phyloP scores from a whole-genome alignment of 2,329 filamentous ascomycete species.

The Clonostachys rhizophaga region DNA sequence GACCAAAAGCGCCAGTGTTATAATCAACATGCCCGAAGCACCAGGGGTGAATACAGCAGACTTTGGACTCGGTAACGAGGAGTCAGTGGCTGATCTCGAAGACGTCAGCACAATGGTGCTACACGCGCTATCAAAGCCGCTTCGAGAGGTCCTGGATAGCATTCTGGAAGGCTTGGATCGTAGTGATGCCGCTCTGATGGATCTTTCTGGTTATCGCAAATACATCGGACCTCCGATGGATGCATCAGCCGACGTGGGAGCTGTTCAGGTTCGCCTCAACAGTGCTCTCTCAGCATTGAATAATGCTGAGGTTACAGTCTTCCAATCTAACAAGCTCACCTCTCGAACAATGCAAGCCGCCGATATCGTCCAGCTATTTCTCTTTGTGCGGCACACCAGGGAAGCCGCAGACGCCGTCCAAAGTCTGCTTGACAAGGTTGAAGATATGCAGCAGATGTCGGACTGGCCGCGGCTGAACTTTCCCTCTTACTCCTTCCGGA shows the following conservation, averaged over 20 bases:
- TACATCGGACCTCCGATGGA: constrained; percentile 36
- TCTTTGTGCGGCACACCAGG: constrained; percentile 49
- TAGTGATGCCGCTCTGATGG: constrained; percentile 50
- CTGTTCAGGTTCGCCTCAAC: constrained; percentile 30
- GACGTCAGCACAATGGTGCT: constrained; percentile 14
- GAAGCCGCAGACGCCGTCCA: constrained; percentile 44
- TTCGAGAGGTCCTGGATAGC: constrained; percentile 35
- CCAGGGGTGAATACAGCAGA: neutral
- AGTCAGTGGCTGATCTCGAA: constrained; percentile 3
- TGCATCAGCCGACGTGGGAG: constrained; percentile 34
- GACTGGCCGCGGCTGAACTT: constrained; percentile 35
- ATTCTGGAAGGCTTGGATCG: constrained; percentile 37
- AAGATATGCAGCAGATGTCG: constrained; percentile 36
- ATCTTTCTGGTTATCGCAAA: constrained; percentile 42
- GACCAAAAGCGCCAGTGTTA: constrained; percentile 7
- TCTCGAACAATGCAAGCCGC: constrained; percentile 39
- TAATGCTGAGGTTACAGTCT: constrained; percentile 36
- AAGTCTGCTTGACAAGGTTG: constrained; percentile 38
- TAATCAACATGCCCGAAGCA: neutral
- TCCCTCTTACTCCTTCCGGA: constrained; percentile 48
- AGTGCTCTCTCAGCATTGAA: constrained; percentile 40
- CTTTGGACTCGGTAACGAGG: constrained; percentile 2
- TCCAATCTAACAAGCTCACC: constrained; percentile 37
- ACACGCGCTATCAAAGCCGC: constrained; percentile 35
- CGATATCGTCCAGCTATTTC: constrained; percentile 46